Evolutionary conservation across 2,329 filamentous ascomycete species (phyloP).

Genomic region (Aspergillus pseudoviridinutans): DNA sequence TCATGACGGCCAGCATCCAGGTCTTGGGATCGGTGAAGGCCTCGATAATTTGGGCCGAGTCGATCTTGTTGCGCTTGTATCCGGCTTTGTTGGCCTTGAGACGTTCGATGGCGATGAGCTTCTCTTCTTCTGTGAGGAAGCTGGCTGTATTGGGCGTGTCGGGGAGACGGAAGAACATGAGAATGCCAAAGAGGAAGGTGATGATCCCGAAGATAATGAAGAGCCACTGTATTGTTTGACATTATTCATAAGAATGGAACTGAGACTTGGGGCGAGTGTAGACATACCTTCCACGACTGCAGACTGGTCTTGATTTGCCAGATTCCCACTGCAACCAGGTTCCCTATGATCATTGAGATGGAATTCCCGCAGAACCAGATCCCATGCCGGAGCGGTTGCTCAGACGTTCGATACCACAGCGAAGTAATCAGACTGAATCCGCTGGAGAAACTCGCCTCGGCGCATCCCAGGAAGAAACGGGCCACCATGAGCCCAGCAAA

Average conservation of each 20-base stretch:
- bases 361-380: slow-evolving; percentile 31
- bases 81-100: slow-evolving; percentile 22
- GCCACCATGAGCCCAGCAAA: slow-evolving; percentile 38
- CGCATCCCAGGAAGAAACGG: slow-evolving; percentile 42
- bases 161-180: slow-evolving; percentile 23
- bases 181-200: slow-evolving; percentile 20
- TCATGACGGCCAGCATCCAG: slow-evolving; percentile 25
- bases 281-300: slow-evolving; percentile 21
- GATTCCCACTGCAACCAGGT: slow-evolving; percentile 24
- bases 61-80: slow-evolving; percentile 39
- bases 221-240: slow-evolving; percentile 10
- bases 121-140: slow-evolving; percentile 22
- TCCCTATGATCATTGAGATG: slow-evolving; percentile 23
- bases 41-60: slow-evolving; percentile 30
- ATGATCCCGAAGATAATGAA: slow-evolving; percentile 26
- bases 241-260: too few relatives aligned
- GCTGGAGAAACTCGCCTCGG: slow-evolving; percentile 37
- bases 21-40: slow-evolving; percentile 26
- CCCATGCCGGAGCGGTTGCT: slow-evolving; percentile 29
- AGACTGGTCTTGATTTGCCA: slow-evolving; percentile 19
- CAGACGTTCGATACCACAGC: slow-evolving; percentile 26
- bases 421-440: slow-evolving; percentile 34
- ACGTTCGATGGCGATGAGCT: slow-evolving; percentile 17
- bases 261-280: too few relatives aligned
- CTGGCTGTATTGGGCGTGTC: slow-evolving; percentile 18